Conservation (phyloP, 495 filamentous ascomycete species). For the Aspergillus sclerotiicarbonarius region DNA sequence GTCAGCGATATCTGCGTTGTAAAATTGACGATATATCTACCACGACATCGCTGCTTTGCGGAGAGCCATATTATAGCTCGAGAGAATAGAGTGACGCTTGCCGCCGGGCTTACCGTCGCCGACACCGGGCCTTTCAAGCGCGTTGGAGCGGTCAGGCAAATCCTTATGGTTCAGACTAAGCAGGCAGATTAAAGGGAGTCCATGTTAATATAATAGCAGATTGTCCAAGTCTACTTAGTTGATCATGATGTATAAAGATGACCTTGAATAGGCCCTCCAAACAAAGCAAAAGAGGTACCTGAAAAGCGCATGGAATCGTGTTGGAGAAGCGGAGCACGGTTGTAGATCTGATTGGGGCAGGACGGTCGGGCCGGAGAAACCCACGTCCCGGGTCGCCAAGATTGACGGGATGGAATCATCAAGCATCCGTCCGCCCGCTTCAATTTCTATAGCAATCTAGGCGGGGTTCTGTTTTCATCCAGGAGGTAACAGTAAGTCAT, state of each 20-base stretch:
- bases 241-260: not conserved
- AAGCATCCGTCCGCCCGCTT: conserved; percentile 18
- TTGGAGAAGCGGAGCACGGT: not conserved
- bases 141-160: conserved; percentile 9
- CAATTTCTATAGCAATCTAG: conserved; percentile 24
- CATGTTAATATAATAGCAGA: not conserved
- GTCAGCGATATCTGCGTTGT: not conserved
- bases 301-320: not conserved
- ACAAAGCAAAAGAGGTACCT: conserved; percentile 1
- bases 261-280: no score
- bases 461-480: not conserved
- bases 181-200: conserved; percentile 19
- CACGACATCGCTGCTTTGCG: not conserved
- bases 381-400: conserved; percentile 13
- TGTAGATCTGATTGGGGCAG: conserved; percentile 14
- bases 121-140: not conserved
- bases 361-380: conserved; percentile 20
- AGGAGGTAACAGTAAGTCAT: not conserved
- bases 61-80: not conserved
- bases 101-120: not conserved
- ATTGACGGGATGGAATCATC: conserved; percentile 20
- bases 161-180: conserved; percentile 24
- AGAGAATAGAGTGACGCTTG: not conserved
- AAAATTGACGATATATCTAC: not conserved
- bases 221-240: no score